Conservation (phyloP, 1,284 basidiomycete species). For the Thelephora terrestris region DNA sequence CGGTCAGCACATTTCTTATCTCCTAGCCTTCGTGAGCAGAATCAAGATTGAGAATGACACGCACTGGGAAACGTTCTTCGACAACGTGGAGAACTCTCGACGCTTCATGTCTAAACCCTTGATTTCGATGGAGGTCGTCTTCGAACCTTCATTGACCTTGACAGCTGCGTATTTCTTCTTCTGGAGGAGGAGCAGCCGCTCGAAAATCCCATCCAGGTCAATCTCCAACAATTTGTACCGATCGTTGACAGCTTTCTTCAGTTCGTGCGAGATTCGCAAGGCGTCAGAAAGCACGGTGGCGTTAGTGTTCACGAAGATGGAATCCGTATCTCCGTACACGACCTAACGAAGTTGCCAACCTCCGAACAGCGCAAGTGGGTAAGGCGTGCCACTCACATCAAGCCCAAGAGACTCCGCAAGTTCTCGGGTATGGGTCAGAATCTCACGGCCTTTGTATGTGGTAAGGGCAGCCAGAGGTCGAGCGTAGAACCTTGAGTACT, state of each 20-base stretch:
- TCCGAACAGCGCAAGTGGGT: conserved; percentile 2
- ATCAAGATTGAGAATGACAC: conserved; percentile 20
- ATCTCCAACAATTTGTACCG: conserved; percentile 94
- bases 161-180: conserved; percentile 99
- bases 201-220: conserved; percentile 92
- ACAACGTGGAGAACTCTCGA: conserved; percentile 87
- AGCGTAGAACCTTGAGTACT: conserved; percentile 96
- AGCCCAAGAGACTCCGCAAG: conserved; percentile 85
- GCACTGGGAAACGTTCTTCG: conserved; percentile 88
- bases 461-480: conserved; percentile 92
- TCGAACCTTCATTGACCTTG: conserved; percentile 77
- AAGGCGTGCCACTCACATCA: conserved; percentile 48
- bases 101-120: conserved; percentile 99
- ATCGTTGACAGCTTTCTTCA: conserved; percentile 96
- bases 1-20: background rate
- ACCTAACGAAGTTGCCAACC: conserved; percentile 43
- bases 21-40: too few relatives aligned
- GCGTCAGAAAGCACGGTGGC: conserved; percentile 84
- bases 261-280: conserved; percentile 82
- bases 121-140: conserved; percentile 70
- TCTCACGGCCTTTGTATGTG: conserved; percentile 97
- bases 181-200: conserved; percentile 86
- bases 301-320: conserved; percentile 97
- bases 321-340: conserved; percentile 98
- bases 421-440: conserved; percentile 88